Conservation (phyloP, 2,329 filamentous ascomycete genomes). For the Xylaria hypoxylon region DNA sequence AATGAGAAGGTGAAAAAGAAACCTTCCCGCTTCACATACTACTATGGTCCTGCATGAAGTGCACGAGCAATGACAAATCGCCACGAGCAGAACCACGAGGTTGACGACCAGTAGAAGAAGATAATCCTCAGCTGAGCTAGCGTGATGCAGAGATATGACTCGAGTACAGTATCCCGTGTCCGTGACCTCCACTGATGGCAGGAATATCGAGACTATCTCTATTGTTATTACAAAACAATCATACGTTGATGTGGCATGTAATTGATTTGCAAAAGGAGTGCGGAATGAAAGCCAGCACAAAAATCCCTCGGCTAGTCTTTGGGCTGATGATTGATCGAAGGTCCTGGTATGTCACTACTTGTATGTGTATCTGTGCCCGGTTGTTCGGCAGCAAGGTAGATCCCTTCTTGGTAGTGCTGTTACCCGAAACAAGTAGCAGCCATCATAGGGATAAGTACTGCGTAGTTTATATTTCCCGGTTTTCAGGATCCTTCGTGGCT, state of each 20-base stretch:
- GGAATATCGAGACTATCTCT: too few relatives aligned
- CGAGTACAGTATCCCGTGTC: background rate
- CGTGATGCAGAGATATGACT: conserved; percentile 14
- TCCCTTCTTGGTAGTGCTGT: conserved; percentile 2
- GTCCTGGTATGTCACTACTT: background rate
- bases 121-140: conserved; percentile 26
- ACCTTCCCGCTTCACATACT: conserved; percentile 9
- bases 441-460: background rate
- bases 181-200: background rate
- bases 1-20: conserved; percentile 30
- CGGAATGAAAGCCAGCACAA: conserved; percentile 10
- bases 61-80: conserved; percentile 35
- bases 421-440: background rate
- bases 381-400: conserved; percentile 7
- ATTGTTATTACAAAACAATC: conserved; percentile 4
- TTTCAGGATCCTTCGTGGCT: conserved; percentile 17
- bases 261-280: conserved; percentile 8
- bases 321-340: background rate
- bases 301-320: conserved; percentile 2
- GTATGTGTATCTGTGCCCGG: background rate
- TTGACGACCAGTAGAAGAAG: conserved; percentile 21
- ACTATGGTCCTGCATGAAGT: conserved; percentile 8
- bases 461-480: conserved; percentile 10
- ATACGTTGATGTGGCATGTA: conserved; percentile 1
- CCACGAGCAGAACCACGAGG: conserved; percentile 29